These are phyloP conservation scores for Monocercomonoides exilis DNA, from an alignment of 78 protist species.

Conservation along the genomic window DNA sequence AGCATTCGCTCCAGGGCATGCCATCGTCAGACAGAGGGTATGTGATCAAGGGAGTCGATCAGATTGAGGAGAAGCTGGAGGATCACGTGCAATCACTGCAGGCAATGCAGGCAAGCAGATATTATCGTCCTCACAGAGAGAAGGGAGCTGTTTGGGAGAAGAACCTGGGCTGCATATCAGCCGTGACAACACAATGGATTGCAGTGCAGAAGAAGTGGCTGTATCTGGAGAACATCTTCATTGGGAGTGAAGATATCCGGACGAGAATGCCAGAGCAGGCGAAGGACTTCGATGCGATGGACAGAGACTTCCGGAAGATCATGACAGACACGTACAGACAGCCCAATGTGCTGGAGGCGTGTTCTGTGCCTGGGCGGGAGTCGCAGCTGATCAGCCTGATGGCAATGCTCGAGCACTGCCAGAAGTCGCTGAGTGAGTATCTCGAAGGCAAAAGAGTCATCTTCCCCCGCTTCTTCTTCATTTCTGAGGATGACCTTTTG, in stretches of 20 bases:
- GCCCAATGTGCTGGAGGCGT: slow-evolving; percentile 46
- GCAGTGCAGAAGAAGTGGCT: slow-evolving; percentile 75
- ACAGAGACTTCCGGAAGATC: slow-evolving; percentile 49
- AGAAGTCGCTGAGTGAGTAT: slow-evolving; percentile 65
- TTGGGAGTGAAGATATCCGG: slow-evolving; percentile 79
- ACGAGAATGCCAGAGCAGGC: slow-evolving; percentile 81
- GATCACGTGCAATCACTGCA: slow-evolving; percentile 60
- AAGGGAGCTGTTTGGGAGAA: slow-evolving; percentile 67
- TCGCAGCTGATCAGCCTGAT: slow-evolving; percentile 51
- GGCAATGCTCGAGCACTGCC: slow-evolving; percentile 61
- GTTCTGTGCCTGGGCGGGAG: slow-evolving; percentile 26
- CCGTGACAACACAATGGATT: slow-evolving; percentile 65
- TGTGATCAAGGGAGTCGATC: slow-evolving; percentile 18
- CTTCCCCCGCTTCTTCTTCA: slow-evolving; percentile 88
- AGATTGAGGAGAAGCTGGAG: slow-evolving; percentile 48
- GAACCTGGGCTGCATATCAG: slow-evolving; percentile 46
- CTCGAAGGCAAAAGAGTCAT: slow-evolving; percentile 72
- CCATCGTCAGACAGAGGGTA: not conserved
- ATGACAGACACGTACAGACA: slow-evolving; percentile 53
- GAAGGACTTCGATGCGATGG: slow-evolving; percentile 56
- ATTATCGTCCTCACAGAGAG: slow-evolving; percentile 42
- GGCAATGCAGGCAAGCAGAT: slow-evolving; percentile 48
- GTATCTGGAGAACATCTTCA: slow-evolving; percentile 78
- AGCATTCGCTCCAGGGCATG: slow-evolving; percentile 17
- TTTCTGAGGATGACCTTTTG: slow-evolving; percentile 86